Percentiles rank a stretch among this genome's conserved stretches.
phyloP scores from a whole-genome alignment of 495 filamentous ascomycete genomes.

The Staphylotrichum longicolle region DNA sequence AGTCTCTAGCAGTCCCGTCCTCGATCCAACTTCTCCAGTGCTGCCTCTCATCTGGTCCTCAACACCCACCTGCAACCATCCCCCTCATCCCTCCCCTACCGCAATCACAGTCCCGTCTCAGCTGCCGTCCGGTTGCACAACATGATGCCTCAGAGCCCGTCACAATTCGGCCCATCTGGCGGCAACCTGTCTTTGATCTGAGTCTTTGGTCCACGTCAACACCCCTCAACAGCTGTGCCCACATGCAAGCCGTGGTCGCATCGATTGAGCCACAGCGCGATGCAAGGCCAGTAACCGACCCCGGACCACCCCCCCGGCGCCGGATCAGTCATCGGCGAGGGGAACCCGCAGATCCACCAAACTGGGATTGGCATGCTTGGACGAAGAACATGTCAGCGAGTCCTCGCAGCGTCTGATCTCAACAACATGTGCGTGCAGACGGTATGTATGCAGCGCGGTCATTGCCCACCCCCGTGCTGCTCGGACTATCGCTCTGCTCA shows the following conservation, averaged over 20 bases:
- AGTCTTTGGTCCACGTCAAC: background rate
- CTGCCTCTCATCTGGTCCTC: too few relatives aligned
- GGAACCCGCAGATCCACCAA: background rate
- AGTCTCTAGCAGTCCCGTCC: too few relatives aligned
- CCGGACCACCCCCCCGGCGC: background rate
- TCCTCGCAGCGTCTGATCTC: too few relatives aligned
- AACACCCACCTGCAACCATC: background rate
- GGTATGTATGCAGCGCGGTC: too few relatives aligned
- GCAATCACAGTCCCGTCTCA: constrained; percentile 1
- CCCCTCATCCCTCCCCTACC: background rate
- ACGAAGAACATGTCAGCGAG: too few relatives aligned
- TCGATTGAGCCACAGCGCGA: constrained; percentile 9
- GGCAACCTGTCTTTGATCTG: background rate
- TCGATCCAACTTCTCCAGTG: too few relatives aligned
- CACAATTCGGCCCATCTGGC: constrained; percentile 2
- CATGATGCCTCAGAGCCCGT: background rate
- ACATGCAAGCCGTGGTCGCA: background rate
- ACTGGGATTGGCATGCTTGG: too few relatives aligned
- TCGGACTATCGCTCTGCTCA: too few relatives aligned
- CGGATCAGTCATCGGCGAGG: constrained; percentile 13
- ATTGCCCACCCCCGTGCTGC: too few relatives aligned
- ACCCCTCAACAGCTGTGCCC: background rate
- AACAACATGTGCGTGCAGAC: too few relatives aligned
- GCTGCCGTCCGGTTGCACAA: constrained; percentile 10
- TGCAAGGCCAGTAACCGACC: background rate